A percentile compares a stretch with the other conserved stretches of the same genome.
phyloP scores from a whole-genome alignment of 768 basidiomycete genomes.

The Strobilomyces confusus region DNA sequence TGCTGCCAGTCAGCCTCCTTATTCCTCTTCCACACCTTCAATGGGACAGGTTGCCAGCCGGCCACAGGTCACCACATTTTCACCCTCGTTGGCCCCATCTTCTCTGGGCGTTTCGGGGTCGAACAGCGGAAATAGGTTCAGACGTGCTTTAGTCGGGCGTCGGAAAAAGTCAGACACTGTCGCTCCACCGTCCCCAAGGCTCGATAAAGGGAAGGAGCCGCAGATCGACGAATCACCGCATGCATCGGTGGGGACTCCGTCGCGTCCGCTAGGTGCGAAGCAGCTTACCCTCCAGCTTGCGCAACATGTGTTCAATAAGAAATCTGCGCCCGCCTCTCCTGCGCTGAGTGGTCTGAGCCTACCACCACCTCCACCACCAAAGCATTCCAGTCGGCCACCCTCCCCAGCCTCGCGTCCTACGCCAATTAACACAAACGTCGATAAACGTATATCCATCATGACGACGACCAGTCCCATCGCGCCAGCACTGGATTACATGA shows the following conservation, averaged over 20 bases:
- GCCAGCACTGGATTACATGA: constrained; percentile 55
- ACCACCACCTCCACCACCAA: constrained; percentile 39
- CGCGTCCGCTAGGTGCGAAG: constrained; percentile 28
- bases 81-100: constrained; percentile 28
- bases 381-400: constrained; percentile 23
- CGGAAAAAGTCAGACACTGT: constrained; percentile 31
- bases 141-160: constrained; percentile 31
- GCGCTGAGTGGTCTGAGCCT: constrained; percentile 28
- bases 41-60: constrained; percentile 36
- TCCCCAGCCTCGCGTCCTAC: constrained; percentile 23
- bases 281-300: constrained; percentile 41
- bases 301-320: constrained; percentile 45
- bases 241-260: constrained; percentile 7
- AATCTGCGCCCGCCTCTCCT: constrained; percentile 31
- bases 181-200: constrained; percentile 19
- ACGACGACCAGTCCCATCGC: constrained; percentile 52
- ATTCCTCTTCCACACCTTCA: constrained; percentile 26
- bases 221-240: constrained; percentile 17
- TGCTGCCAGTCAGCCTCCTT: constrained; percentile 22
- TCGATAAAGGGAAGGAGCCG: constrained; percentile 18
- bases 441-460: constrained; percentile 49
- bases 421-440: constrained; percentile 23
- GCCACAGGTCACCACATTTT: constrained; percentile 24
- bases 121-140: constrained; percentile 26
- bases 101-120: constrained; percentile 18